A percentile compares a stretch with the other conserved stretches of the same genome.
Evolutionary conservation across 2,329 filamentous ascomycete species (phyloP).

Genomic region (Talaromyces marneffei): DNA sequence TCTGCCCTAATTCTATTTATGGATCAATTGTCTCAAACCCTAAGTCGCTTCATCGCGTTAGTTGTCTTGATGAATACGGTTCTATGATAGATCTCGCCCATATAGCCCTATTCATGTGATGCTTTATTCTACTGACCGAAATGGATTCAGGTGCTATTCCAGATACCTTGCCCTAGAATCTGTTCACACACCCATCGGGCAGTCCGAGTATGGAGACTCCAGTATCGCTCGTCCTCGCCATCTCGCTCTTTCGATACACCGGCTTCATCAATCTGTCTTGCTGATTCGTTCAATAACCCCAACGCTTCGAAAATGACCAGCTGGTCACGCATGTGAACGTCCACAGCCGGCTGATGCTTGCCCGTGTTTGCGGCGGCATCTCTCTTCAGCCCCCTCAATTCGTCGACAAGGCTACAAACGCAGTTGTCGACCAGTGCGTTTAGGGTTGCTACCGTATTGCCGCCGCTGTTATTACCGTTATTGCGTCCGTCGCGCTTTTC

Average conservation of each 20-base stretch:
- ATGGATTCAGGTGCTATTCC: background rate
- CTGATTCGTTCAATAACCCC: constrained; percentile 28
- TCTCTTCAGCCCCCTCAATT: constrained; percentile 31
- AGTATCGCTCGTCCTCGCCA: constrained; percentile 25
- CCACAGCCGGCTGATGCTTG: constrained; percentile 41
- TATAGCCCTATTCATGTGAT: background rate
- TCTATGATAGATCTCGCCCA: background rate
- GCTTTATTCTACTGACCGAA: background rate
- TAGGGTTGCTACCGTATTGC: constrained; percentile 24
- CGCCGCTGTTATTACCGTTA: constrained; percentile 4
- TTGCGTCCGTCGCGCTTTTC: constrained; percentile 9
- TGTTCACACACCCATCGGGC: constrained; percentile 40
- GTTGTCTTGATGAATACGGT: background rate
- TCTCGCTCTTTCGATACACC: background rate
- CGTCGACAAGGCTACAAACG: constrained; percentile 39
- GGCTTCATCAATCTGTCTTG: constrained; percentile 12
- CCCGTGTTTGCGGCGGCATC: background rate
- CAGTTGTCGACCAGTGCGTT: constrained; percentile 40
- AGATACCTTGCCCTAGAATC: constrained; percentile 26
- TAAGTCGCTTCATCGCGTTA: background rate
- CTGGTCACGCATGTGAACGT: constrained; percentile 54
- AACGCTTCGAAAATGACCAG: constrained; percentile 56
- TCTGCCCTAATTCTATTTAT: background rate
- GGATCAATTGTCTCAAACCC: background rate
- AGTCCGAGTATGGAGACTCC: constrained; percentile 40